Evolutionary conservation across 805 yeast species (phyloP).

Genomic region (Yarrowia sp.): DNA sequence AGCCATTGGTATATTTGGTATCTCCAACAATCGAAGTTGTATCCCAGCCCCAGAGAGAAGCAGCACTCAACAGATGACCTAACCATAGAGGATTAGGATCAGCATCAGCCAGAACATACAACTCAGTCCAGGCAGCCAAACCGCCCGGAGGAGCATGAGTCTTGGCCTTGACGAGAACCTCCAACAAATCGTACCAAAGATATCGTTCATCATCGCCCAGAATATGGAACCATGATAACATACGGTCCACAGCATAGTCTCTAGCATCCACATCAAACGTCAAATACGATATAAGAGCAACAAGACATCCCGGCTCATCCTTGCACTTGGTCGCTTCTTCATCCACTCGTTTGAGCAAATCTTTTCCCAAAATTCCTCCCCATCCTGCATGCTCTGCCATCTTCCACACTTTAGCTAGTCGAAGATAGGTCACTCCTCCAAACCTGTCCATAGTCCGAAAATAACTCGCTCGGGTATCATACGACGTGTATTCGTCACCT

Average conservation of each 20-base stretch:
- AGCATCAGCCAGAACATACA: neutral
- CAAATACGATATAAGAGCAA: neutral
- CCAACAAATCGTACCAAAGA: constrained; percentile 1
- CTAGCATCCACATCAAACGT: neutral
- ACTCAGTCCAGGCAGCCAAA: neutral
- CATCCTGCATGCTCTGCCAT: constrained; percentile 16
- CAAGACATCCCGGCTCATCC: neutral
- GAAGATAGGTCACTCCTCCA: neutral
- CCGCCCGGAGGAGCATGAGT: neutral
- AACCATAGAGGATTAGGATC: constrained; percentile 3
- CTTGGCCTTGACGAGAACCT: neutral
- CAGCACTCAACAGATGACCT: neutral
- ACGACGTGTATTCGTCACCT: neutral
- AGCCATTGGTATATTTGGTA: constrained; percentile 1
- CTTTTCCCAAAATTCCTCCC: neutral
- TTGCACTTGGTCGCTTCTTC: neutral
- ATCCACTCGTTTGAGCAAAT: neutral
- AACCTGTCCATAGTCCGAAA: neutral
- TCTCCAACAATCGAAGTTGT: constrained; percentile 7
- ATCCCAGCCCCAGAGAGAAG: constrained; percentile 20
- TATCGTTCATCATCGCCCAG: neutral
- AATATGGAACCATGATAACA: neutral
- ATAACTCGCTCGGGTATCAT: neutral
- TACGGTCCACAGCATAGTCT: constrained; percentile 16
- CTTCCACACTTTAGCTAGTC: constrained; percentile 21